Evolutionary conservation across 2,329 filamentous ascomycete genomes (phyloP).

Genomic region (Xylariaceae sp.): DNA sequence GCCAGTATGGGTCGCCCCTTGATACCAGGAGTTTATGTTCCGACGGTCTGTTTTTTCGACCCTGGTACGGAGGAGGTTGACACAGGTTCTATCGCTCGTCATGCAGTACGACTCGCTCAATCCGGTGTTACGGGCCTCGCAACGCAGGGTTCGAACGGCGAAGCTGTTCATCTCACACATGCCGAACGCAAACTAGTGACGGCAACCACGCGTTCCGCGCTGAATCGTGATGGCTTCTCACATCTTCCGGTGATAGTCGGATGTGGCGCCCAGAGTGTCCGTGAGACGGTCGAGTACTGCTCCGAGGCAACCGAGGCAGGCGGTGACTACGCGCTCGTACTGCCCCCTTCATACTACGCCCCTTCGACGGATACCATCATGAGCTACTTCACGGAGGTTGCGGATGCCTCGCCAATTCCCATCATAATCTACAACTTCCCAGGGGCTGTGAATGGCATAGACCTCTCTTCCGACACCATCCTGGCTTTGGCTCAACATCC

Average conservation of each 20-base stretch:
- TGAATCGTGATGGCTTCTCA: conserved; percentile 62
- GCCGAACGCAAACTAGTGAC: conserved; percentile 67
- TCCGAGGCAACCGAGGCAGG: conserved; percentile 64
- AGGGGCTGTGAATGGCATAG: conserved; percentile 58
- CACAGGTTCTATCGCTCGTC: conserved; percentile 52
- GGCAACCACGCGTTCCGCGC: conserved; percentile 62
- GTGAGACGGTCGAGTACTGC: conserved; percentile 67
- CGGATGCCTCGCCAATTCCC: conserved; percentile 59
- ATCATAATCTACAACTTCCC: conserved; percentile 69
- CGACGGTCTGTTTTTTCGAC: conserved; percentile 71
- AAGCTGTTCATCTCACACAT: conserved; percentile 73
- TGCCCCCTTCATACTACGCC: conserved; percentile 73
- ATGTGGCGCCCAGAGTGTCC: conserved; percentile 67
- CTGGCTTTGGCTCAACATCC: conserved; percentile 56
- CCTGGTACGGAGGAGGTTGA: conserved; percentile 63
- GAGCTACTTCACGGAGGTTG: conserved; percentile 63
- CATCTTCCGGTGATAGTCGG: conserved; percentile 71
- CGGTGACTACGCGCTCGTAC: conserved; percentile 70
- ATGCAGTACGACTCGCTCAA: conserved; percentile 66
- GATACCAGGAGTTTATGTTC: conserved; percentile 62
- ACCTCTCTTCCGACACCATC: conserved; percentile 60
- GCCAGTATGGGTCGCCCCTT: conserved; percentile 36
- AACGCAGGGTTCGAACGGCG: conserved; percentile 77
- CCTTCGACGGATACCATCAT: conserved; percentile 57
- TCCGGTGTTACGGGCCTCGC: conserved; percentile 70